Evolutionary conservation across 1,284 basidiomycete genomes (phyloP), one percentile per base, ranked within the genome.

Genomic region (Vanrija sp.): DNA sequence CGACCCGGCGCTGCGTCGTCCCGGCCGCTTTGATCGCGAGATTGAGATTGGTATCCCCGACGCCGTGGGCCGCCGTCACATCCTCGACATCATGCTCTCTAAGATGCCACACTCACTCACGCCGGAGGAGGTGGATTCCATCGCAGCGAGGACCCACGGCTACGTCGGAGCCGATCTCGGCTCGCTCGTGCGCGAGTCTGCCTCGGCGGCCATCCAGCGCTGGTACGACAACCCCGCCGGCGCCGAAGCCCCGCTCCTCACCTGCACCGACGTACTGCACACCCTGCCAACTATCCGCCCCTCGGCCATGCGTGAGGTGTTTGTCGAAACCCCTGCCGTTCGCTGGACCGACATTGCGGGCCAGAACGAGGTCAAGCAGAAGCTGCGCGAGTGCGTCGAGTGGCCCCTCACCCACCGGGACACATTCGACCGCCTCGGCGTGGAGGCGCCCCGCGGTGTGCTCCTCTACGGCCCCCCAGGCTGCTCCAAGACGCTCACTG

Each of bases 1-100:
- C 55, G 96, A 99, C 74, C 95, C 94, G 25, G 96, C 96, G 0
- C 78, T 99, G 41, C 80, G 96, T 47, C 79, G 96, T 31, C 96
- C 96, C 3, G 96, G 96, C 2, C 80, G 96, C 58, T 95, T 99
- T 65, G 96, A 99, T 73, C 81, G 91, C 59, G 96, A 98, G 75
- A 90, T 99, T 41, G 96, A 99, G 73, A 94, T 98, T 62, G 95
- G 93, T 36, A 84, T 98, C 31, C 96, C 96, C 1, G 89, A 93
- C 67, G 84, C 85, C 2, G 82, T 84, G 37, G 90, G 90, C 1
- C 85, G 96, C 20, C 78, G 83, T 35, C 83, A 86, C 1, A 98
- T 98, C 61, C 81, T 98, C 31, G 78, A 84, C 18, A 89, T 96
- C 39, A 78, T 97, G 18, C 82, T 98, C 0, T 69, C 82, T 12